phyloP scores from a whole-genome alignment of 352 stramenopile genomes.

The Pythium graminicola region DNA sequence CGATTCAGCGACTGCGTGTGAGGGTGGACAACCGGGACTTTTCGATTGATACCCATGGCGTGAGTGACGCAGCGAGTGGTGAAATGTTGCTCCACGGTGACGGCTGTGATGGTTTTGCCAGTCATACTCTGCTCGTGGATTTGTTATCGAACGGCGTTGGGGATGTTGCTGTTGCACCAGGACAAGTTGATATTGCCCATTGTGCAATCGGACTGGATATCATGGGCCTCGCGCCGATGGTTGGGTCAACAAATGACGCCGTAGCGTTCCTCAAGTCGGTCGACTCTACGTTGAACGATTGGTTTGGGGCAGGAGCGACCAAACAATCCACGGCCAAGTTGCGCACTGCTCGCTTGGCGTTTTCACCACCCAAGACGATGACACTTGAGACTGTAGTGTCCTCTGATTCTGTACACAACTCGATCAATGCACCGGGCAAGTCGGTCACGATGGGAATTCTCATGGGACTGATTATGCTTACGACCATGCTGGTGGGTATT shows the following conservation, averaged over 20 bases:
- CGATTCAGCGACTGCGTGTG: conserved; percentile 21
- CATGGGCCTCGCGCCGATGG: conserved; percentile 5
- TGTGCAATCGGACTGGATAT: conserved; percentile 22
- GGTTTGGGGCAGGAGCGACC: conserved; percentile 18
- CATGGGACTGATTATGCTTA: conserved; percentile 41
- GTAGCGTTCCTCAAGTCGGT: conserved; percentile 38
- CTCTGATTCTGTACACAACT: neutral
- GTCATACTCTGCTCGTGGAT: conserved; percentile 11
- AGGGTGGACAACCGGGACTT: conserved; percentile 22
- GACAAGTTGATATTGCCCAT: conserved; percentile 4
- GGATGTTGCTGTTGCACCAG: conserved; percentile 11
- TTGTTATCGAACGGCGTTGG: conserved; percentile 1
- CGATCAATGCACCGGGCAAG: conserved; percentile 50
- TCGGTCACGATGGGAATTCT: conserved; percentile 53
- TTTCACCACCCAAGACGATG: conserved; percentile 11
- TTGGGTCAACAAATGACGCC: conserved; percentile 13
- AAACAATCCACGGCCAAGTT: conserved; percentile 25
- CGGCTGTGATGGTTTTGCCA: conserved; percentile 9
- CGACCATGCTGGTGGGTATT: conserved; percentile 56
- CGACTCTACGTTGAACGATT: conserved; percentile 35
- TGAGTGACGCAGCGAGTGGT: conserved; percentile 1
- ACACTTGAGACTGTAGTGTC: neutral
- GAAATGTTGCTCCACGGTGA: conserved; percentile 21
- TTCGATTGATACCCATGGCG: conserved; percentile 10
- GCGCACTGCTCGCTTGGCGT: conserved; percentile 31